Evolutionary conservation across 1,284 basidiomycete genomes (phyloP), one percentile per base, ranked within the genome.

Genomic region (Ustilago curta): DNA sequence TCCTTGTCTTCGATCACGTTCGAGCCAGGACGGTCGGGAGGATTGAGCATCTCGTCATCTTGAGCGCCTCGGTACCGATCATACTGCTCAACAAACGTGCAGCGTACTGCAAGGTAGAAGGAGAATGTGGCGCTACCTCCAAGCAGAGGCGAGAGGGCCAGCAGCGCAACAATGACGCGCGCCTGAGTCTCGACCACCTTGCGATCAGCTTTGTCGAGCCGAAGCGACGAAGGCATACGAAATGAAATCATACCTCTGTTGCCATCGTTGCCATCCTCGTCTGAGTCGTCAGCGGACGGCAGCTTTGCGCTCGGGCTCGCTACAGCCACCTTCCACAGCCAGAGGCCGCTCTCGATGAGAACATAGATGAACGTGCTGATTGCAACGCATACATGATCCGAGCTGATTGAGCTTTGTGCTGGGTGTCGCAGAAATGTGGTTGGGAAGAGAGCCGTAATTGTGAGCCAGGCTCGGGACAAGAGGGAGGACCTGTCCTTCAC

Each of bases 1-100:
- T 67, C 88, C 19, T 89, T 89, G 51, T 88, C 87, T 23, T 88
- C 88, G 6, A 87, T 86, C 9, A 81, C 80, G 12, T 47, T 57
- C 19, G 79, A 69, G 8, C 19, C 45, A 21, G 66, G 75, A 43
- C 37, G 40, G 16, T 6, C 32, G 5, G 42, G 35, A 19, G 50
- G 27, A n/a, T 29, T 39, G 27, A 69, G 52, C 12, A 59, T 4
- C 18, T 54, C 43, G 4, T 44, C 51, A 39, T 54, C 56, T 43
- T 35, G 45, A 37, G 19, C 31, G 18, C 47, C 49, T 37, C 42
- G 43, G 39, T 59, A 31, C 31, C 40, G n/a, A 9, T 40, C 35
- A 40, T 61, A 49, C 39, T 65, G 57, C 48, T 69, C 47, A 3
- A 70, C 59, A 65, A 70, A 76, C 8, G 44, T 47, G 39, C 61